Percentiles rank a stretch among this genome's conserved stretches.
Evolutionary conservation across 257 asterid genomes (phyloP).

Genomic region (Prunella vulgaris): DNA sequence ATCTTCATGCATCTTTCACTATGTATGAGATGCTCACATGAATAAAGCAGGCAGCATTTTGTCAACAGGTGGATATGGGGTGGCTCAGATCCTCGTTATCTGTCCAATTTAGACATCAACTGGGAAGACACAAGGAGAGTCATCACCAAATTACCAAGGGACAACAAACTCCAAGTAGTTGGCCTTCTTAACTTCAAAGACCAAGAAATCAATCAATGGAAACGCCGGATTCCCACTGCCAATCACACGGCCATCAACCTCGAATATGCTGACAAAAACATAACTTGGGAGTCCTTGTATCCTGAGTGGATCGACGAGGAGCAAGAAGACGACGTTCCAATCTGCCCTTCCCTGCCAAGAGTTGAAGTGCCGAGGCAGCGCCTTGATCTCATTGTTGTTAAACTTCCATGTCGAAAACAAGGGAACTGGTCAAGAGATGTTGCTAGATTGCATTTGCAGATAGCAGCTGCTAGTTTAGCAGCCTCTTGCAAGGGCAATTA

Average conservation of each 20-base stretch:
- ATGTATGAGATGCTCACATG: neutral
- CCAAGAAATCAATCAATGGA: constrained; percentile 55
- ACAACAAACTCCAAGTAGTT: constrained; percentile 23
- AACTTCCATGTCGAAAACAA: constrained; percentile 71
- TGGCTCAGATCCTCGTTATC: constrained; percentile 55
- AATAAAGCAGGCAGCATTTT: constrained; percentile 66
- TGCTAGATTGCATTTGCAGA: constrained; percentile 70
- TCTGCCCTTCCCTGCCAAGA: constrained; percentile 64
- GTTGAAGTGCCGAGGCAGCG: constrained; percentile 46
- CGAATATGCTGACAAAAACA: constrained; percentile 44
- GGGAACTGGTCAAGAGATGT: constrained; percentile 85
- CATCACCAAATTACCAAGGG: constrained; percentile 26
- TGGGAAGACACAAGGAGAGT: constrained; percentile 42
- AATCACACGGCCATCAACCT: constrained; percentile 43
- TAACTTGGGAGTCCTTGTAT: constrained; percentile 69
- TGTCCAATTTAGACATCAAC: constrained; percentile 41
- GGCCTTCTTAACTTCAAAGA: constrained; percentile 73
- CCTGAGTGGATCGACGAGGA: constrained; percentile 99
- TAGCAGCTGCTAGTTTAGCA: constrained; percentile 62
- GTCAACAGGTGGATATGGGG: constrained; percentile 81
- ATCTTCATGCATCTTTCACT: neutral
- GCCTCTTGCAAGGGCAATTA: constrained; percentile 50
- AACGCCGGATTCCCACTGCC: constrained; percentile 37
- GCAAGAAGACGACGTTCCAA: constrained; percentile 65
- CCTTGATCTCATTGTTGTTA: constrained; percentile 70